Percentiles rank a stretch among this genome's conserved stretches.
phyloP scores from a whole-genome alignment of 1,284 basidiomycete genomes.

The Heliocybe sulcata region DNA sequence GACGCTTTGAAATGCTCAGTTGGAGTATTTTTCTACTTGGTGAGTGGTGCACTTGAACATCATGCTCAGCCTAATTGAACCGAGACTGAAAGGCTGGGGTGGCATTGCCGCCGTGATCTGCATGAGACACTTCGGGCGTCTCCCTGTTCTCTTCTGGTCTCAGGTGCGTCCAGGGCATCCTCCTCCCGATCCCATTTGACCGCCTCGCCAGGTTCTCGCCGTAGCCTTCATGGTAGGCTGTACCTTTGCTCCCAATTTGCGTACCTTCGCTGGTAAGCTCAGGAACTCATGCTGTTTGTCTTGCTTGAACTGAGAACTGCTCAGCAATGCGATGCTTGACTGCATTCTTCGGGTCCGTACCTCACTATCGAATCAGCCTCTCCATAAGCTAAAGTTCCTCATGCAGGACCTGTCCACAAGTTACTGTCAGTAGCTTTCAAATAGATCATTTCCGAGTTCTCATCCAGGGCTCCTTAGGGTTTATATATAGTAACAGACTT shows the following conservation, averaged over 20 bases:
- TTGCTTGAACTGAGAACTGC: no score
- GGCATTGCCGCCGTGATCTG: slow-evolving; percentile 55
- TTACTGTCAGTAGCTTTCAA: slow-evolving; percentile 57
- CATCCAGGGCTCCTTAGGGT: slow-evolving; percentile 20
- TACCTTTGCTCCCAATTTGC: slow-evolving; percentile 46
- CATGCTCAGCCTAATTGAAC: background rate
- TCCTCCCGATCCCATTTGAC: background rate
- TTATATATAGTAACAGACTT: slow-evolving; percentile 62
- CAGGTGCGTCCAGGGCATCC: slow-evolving; percentile 20
- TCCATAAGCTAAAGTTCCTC: background rate
- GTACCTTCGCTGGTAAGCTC: slow-evolving; percentile 44
- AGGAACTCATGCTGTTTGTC: background rate
- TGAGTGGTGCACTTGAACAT: slow-evolving; percentile 13
- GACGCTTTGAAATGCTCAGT: no score
- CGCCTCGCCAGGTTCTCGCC: slow-evolving; percentile 24
- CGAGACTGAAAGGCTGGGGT: slow-evolving; percentile 39
- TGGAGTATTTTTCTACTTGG: slow-evolving; percentile 66
- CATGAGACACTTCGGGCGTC: slow-evolving; percentile 48
- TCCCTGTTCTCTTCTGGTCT: slow-evolving; percentile 61
- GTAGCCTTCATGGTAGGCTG: slow-evolving; percentile 43
- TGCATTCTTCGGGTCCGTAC: slow-evolving; percentile 59
- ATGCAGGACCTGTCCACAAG: slow-evolving; percentile 56
- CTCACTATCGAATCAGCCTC: background rate
- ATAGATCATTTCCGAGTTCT: background rate
- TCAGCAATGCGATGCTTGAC: slow-evolving; percentile 2